Evolutionary conservation across 176 grass and related monocot genomes (phyloP), one percentile per base, ranked within the genome.

Genomic region (Oryza punctata): DNA sequence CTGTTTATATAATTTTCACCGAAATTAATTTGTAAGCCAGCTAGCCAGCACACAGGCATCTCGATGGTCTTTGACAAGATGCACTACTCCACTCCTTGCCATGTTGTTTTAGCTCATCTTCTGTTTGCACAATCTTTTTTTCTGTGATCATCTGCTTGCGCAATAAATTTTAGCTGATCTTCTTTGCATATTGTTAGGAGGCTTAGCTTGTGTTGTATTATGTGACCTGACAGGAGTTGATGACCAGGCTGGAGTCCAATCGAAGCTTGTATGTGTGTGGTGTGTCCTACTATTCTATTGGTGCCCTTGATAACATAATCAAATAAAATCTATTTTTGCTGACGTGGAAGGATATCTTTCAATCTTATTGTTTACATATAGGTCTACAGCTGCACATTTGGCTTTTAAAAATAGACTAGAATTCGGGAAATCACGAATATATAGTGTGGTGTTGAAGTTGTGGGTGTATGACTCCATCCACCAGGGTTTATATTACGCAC

Each of bases 31-130:
- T 18, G 28, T 76, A 50, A 50, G 65, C 28, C 25, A 66, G 12
- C 26, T 70, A 78, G 3, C 24, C 43, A 7, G 38, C 25, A 87
- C 18, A 69, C 70, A 65, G 40, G 57, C 67, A 84, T 84, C 59
- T 65, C 8, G 52, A 52, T 47, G 60, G 19, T 72, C 35, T 33
- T 44, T 30, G 78, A 86, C 83, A 67, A 82, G 78, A 86, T 77
- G 78, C n/a, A 67, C 72, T 86, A 67, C 72, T 86, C 84, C 73
- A 90, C 75, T 87, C 68, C 74, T 68, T 35, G 78, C 57, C 88
- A 82, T 72, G 35, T 72, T 81, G 65, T 65, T 81, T 19, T 30
- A 19, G 73, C 49, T 70, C 74, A 44, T 72, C 59, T 10, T 38
- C 9, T 76, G 19, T 37, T 27, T 32, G 83, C 33, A 46, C 44